A percentile compares a stretch with the other conserved stretches of the same genome.
Evolutionary conservation across 2,329 filamentous ascomycete genomes (phyloP).

Genomic region (Fusarium nelsonii): DNA sequence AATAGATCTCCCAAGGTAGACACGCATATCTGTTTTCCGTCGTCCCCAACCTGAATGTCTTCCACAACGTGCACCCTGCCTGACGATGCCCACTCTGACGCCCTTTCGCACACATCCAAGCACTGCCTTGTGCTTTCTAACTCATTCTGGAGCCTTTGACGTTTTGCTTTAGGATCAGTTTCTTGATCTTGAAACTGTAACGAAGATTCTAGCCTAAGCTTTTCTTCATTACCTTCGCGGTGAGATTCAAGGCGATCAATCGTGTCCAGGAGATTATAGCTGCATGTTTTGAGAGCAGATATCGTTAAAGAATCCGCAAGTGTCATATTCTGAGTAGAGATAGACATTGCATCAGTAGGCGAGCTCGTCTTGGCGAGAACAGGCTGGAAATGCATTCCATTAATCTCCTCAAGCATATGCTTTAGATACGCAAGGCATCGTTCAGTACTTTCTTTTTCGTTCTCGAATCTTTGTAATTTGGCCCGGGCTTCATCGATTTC

Average conservation of each 20-base stretch:
- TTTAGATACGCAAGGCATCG: conserved; percentile 15
- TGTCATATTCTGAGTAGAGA: conserved; percentile 5
- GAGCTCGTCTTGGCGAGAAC: neutral
- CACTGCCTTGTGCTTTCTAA: conserved; percentile 28
- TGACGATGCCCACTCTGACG: conserved; percentile 23
- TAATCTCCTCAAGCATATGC: neutral
- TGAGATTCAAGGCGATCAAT: conserved; percentile 12
- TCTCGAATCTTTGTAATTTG: neutral
- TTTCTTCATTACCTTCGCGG: neutral
- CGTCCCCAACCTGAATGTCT: conserved; percentile 28
- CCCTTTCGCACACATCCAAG: conserved; percentile 15
- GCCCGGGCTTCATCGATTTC: neutral
- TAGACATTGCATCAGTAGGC: neutral
- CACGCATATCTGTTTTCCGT: conserved; percentile 33
- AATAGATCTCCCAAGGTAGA: conserved; percentile 40
- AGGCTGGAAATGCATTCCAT: conserved; percentile 10
- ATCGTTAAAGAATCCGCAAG: conserved; percentile 21
- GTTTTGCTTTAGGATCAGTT: neutral
- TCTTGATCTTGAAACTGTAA: neutral
- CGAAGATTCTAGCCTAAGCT: neutral
- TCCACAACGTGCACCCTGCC: conserved; percentile 38
- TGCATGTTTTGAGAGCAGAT: conserved; percentile 13
- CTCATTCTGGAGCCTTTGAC: conserved; percentile 11
- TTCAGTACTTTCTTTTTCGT: conserved; percentile 25
- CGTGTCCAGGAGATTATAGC: conserved; percentile 6